Evolutionary conservation across 2,329 filamentous ascomycete species (phyloP).

Genomic region (Talaromyces sp.): DNA sequence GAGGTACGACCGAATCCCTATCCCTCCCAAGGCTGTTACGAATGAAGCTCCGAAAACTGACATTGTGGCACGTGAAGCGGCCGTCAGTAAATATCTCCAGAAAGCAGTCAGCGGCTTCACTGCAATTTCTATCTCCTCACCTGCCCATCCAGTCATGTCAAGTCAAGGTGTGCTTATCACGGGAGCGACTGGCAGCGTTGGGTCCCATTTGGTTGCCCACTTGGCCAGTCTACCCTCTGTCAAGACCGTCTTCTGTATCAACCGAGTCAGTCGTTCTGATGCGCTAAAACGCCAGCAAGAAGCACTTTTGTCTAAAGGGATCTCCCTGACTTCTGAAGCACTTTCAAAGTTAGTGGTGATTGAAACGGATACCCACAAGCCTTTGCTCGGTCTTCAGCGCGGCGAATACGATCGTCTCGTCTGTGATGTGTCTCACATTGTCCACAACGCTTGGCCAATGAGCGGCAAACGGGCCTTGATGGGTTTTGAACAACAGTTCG

Average conservation of each 20-base stretch:
- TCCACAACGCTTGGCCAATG: slow-evolving; percentile 33
- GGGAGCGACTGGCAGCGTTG: slow-evolving; percentile 41
- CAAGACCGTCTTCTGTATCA: background rate
- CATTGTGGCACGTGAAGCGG: slow-evolving; percentile 17
- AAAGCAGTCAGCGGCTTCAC: slow-evolving; percentile 24
- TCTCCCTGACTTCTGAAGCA: background rate
- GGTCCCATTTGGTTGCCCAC: background rate
- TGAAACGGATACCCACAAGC: background rate
- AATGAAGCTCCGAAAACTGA: background rate
- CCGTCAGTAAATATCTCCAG: slow-evolving; percentile 24
- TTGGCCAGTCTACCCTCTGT: background rate
- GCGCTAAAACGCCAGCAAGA: background rate
- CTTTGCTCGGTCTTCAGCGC: background rate
- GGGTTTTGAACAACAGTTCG: slow-evolving; percentile 28
- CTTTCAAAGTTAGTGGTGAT: background rate
- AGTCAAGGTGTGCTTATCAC: slow-evolving; percentile 37
- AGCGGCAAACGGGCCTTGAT: slow-evolving; percentile 20
- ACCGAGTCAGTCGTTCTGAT: background rate
- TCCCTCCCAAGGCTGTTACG: background rate
- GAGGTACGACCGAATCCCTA: slow-evolving; percentile 1
- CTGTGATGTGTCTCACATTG: slow-evolving; percentile 39
- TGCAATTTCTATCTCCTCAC: background rate
- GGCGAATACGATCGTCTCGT: background rate
- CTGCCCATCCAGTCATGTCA: slow-evolving; percentile 3
- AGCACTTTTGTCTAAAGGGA: background rate